Percentiles rank a stretch among this genome's conserved stretches.
phyloP scores from a whole-genome alignment of 768 basidiomycete genomes.

The Calocybe indica region DNA sequence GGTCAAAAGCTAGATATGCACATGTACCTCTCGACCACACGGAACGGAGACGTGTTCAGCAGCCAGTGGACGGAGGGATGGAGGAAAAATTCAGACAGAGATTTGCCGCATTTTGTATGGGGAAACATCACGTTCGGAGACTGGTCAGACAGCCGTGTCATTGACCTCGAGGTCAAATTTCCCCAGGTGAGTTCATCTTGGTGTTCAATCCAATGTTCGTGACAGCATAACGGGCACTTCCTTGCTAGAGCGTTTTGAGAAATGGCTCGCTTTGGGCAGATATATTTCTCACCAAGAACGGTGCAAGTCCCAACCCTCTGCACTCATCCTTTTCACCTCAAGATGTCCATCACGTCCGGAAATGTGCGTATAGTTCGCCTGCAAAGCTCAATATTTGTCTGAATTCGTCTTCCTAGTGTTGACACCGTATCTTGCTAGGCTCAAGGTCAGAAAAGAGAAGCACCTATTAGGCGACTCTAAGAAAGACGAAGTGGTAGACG shows the following conservation, averaged over 20 bases:
- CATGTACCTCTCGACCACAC: conserved; percentile 66
- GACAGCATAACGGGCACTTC: background rate
- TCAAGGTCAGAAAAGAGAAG: conserved; percentile 75
- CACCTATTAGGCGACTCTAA: conserved; percentile 55
- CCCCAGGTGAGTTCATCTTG: conserved; percentile 47
- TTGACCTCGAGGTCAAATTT: conserved; percentile 55
- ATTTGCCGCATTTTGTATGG: conserved; percentile 70
- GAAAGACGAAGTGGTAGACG: conserved; percentile 23
- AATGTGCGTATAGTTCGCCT: conserved; percentile 43
- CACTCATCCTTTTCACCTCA: conserved; percentile 44
- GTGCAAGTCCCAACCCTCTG: conserved; percentile 59
- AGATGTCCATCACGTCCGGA: conserved; percentile 66
- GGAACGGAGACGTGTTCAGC: conserved; percentile 52
- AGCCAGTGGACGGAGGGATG: conserved; percentile 42
- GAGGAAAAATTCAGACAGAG: conserved; percentile 39
- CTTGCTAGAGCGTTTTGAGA: conserved; percentile 56
- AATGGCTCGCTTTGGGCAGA: conserved; percentile 86
- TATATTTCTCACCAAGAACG: conserved; percentile 65
- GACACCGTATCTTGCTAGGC: conserved; percentile 75
- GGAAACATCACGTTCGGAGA: conserved; percentile 73
- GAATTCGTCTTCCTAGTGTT: conserved; percentile 46
- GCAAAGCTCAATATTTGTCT: background rate
- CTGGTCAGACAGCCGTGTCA: conserved; percentile 55
- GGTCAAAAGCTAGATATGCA: conserved; percentile 63
- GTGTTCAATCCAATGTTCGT: conserved; percentile 1